Evolutionary conservation across 441 rosid species (phyloP).

Genomic region (Pelargonium exstipulatum): DNA sequence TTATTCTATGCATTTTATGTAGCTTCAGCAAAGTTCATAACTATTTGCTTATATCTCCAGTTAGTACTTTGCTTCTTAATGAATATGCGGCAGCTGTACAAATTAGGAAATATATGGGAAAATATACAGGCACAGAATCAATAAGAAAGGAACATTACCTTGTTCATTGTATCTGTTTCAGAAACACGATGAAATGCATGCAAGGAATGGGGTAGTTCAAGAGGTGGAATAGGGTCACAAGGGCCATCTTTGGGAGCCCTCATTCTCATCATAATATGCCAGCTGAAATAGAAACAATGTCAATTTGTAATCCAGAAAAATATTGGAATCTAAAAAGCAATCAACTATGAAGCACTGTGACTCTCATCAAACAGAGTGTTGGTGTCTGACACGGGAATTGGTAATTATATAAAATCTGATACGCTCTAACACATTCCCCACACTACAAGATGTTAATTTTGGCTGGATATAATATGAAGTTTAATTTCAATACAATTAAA

Average conservation of each 20-base stretch:
- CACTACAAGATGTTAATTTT: too few relatives aligned
- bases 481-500: too few relatives aligned
- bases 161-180: conserved; percentile 25
- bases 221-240: conserved; percentile 43
- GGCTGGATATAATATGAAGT: too few relatives aligned
- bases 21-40: not conserved
- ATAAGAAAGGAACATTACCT: conserved; percentile 23
- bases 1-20: not conserved
- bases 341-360: too few relatives aligned
- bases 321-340: not conserved
- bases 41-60: not conserved
- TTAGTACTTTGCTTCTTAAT: not conserved
- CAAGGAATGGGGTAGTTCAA: conserved; percentile 46
- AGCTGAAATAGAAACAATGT: conserved; percentile 31
- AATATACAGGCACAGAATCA: not conserved
- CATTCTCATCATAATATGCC: conserved; percentile 41
- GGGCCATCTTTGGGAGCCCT: conserved; percentile 34
- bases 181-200: conserved; percentile 44
- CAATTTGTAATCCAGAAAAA: not conserved
- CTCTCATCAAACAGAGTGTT: too few relatives aligned
- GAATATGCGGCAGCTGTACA: not conserved
- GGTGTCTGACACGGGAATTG: too few relatives aligned
- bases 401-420: too few relatives aligned
- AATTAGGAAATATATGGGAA: not conserved
- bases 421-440: too few relatives aligned